These are phyloP conservation scores for Blattamonas nauphoetae DNA, from an alignment of 78 protist genomes.

Conservation along the genomic window DNA sequence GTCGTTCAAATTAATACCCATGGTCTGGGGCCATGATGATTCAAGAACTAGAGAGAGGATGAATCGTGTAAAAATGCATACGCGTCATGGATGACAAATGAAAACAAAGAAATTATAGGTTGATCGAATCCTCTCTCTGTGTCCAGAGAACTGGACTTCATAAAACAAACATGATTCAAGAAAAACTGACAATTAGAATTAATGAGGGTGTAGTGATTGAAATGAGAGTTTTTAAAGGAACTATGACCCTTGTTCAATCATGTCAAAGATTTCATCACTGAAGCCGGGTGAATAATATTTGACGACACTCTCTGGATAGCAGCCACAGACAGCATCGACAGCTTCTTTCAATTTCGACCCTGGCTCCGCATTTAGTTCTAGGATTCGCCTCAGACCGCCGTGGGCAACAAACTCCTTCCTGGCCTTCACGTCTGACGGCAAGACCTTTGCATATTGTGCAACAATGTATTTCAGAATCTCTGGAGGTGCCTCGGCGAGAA, in stretches of 20 bases:
- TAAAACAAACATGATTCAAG: no score
- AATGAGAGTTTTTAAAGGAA: background rate
- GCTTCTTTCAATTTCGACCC: slow-evolving; percentile 51
- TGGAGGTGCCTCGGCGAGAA: slow-evolving; percentile 50
- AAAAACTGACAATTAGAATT: no score
- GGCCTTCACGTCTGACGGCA: slow-evolving; percentile 66
- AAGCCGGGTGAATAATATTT: slow-evolving; percentile 69
- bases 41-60: no score
- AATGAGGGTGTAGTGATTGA: background rate
- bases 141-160: no score
- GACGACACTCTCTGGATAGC: slow-evolving; percentile 77
- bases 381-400: slow-evolving; percentile 54
- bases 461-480: slow-evolving; percentile 58
- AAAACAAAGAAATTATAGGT: no score
- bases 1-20: no score
- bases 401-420: slow-evolving; percentile 58
- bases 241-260: slow-evolving; percentile 48
- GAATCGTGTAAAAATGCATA: no score
- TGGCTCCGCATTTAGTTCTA: slow-evolving; percentile 55
- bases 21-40: no score
- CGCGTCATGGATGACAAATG: no score
- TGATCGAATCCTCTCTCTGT: no score
- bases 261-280: slow-evolving; percentile 42
- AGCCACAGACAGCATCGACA: slow-evolving; percentile 54
- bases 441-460: slow-evolving; percentile 77